phyloP scores from a whole-genome alignment of 2,329 filamentous ascomycete genomes.

The Epichloe coenophiala region DNA sequence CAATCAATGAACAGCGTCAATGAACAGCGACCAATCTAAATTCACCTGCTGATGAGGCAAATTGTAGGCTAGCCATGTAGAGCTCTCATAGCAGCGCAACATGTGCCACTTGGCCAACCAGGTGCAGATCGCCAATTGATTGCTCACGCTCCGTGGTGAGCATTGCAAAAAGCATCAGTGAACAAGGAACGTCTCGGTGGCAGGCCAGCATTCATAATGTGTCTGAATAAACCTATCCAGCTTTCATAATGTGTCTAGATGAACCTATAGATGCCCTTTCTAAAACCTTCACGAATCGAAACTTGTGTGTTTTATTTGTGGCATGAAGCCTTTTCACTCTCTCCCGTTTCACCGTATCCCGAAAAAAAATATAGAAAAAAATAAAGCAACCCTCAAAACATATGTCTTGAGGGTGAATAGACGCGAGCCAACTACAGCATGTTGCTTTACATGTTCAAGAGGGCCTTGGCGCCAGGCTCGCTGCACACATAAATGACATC shows the following conservation, averaged over 20 bases:
- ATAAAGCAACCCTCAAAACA: not conserved
- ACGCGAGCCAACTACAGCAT: not conserved
- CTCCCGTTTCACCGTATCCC: not conserved
- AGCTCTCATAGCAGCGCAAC: no score
- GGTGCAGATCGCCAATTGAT: not conserved
- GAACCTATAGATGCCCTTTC: not conserved
- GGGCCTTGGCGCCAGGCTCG: conserved; percentile 70
- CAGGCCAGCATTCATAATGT: not conserved
- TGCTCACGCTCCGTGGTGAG: no score
- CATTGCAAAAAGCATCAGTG: not conserved
- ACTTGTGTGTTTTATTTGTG: not conserved
- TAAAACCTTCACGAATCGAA: not conserved
- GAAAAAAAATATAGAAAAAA: not conserved
- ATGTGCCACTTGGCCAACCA: not conserved
- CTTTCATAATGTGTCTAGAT: not conserved
- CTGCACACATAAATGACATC: conserved; percentile 91
- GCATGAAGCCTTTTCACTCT: not conserved
- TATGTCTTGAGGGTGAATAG: not conserved
- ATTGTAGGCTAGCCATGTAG: no score
- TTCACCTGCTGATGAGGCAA: no score
- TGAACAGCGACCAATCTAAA: no score
- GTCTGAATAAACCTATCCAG: no score
- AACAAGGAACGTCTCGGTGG: not conserved
- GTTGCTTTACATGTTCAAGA: conserved; percentile 31
- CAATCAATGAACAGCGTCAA: no score